phyloP scores from a whole-genome alignment of 192 early-diverging fungal genomes.

The Linnemannia elongata region DNA sequence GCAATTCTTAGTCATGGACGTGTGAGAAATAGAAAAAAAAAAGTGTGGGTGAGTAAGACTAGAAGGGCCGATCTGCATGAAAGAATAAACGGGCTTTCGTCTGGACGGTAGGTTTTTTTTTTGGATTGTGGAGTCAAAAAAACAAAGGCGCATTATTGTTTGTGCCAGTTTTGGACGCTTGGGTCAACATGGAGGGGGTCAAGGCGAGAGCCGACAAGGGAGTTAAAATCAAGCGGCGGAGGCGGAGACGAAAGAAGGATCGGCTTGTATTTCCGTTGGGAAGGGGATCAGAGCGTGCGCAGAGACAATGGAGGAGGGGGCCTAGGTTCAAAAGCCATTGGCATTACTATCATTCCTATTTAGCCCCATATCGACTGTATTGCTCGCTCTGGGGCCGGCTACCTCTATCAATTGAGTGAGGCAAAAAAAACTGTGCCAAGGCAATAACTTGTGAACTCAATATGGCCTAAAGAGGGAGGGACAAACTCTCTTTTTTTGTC shows the following conservation, averaged over 20 bases:
- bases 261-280: not conserved
- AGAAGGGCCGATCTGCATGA: not conserved
- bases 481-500: not conserved
- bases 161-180: not conserved
- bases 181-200: not conserved
- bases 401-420: not conserved
- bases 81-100: not conserved
- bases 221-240: not conserved
- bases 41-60: not conserved
- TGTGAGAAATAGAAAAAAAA: not conserved
- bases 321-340: not conserved
- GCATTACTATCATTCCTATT: not conserved
- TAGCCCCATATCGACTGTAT: not conserved
- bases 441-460: not conserved
- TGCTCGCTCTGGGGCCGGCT: not conserved
- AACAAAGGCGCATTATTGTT: not conserved
- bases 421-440: not conserved
- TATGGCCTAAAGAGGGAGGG: not conserved
- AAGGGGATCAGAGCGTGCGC: not conserved
- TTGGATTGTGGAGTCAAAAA: not conserved
- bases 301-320: not conserved
- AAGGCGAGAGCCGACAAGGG: constrained; percentile 4
- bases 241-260: not conserved
- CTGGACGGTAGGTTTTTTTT: too few relatives aligned
- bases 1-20: not conserved